These are phyloP conservation scores for Hypoxylon perforatum DNA, from an alignment of 495 filamentous ascomycete genomes.

Conservation along the genomic window DNA sequence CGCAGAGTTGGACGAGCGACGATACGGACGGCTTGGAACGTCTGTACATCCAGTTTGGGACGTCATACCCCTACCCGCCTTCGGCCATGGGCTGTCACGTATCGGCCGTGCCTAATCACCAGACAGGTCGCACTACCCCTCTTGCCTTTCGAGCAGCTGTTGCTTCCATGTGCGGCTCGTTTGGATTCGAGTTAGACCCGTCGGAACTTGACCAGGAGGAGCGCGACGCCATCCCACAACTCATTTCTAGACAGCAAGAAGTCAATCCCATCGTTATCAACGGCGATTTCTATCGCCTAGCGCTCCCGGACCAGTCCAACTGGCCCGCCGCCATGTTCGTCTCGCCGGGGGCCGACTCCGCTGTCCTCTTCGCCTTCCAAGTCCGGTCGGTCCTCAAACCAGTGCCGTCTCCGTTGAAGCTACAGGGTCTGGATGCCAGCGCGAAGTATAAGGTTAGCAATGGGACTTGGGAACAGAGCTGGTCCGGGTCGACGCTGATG, in stretches of 20 bases:
- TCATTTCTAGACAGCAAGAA: slow-evolving; percentile 59
- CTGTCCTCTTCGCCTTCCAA: slow-evolving; percentile 64
- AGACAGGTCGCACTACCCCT: slow-evolving; percentile 59
- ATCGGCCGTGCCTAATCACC: slow-evolving; percentile 63
- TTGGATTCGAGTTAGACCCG: slow-evolving; percentile 65
- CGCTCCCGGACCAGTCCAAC: slow-evolving; percentile 63
- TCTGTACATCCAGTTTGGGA: slow-evolving; percentile 66
- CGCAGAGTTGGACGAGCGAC: slow-evolving; percentile 68
- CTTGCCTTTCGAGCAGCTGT: slow-evolving; percentile 64
- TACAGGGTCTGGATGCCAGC: slow-evolving; percentile 58
- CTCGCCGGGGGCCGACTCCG: slow-evolving; percentile 53
- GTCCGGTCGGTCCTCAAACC: slow-evolving; percentile 56
- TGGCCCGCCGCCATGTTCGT: slow-evolving; percentile 66
- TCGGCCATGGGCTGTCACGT: slow-evolving; percentile 68
- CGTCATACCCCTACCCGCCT: slow-evolving; percentile 64
- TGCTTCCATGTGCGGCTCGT: slow-evolving; percentile 69
- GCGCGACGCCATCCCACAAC: slow-evolving; percentile 54
- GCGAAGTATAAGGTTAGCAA: slow-evolving; percentile 59
- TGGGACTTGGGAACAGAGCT: slow-evolving; percentile 52
- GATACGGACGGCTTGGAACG: slow-evolving; percentile 65
- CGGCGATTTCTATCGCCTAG: slow-evolving; percentile 63
- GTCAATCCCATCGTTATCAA: slow-evolving; percentile 63
- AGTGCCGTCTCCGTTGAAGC: slow-evolving; percentile 53
- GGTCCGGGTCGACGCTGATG: slow-evolving; percentile 61
- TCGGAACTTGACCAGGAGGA: slow-evolving; percentile 55